A percentile compares a stretch with the other conserved stretches of the same genome.
phyloP scores from a whole-genome alignment of 148 eudicot species.

The Spergularia marina region DNA sequence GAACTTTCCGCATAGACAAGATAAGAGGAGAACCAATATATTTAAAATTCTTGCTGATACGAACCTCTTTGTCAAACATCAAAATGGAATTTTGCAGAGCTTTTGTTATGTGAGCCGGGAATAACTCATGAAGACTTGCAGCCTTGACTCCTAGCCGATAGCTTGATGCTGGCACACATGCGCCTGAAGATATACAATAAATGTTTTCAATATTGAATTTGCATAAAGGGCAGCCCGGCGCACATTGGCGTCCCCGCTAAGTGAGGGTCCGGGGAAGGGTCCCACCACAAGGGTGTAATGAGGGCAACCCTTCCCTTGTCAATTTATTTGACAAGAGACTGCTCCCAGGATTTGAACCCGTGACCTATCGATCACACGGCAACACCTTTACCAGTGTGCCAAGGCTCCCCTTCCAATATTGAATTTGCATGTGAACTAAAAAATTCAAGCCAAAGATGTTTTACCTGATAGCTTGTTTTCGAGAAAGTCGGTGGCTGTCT shows the following conservation, averaged over 20 bases:
- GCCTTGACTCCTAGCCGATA: conserved; percentile 87
- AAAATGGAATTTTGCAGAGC: conserved; percentile 78
- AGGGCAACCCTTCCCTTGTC: too few relatives aligned
- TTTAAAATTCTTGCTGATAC: neutral
- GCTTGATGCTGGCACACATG: conserved; percentile 74
- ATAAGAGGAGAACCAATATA: too few relatives aligned
- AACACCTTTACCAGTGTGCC: too few relatives aligned
- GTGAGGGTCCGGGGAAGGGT: too few relatives aligned
- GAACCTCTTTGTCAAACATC: conserved; percentile 79
- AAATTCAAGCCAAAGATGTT: neutral
- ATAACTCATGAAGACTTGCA: conserved; percentile 76
- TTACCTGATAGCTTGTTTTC: conserved; percentile 73
- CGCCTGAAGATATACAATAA: conserved; percentile 37
- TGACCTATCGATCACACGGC: too few relatives aligned
- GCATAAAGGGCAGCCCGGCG: too few relatives aligned
- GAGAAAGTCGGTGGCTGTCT: conserved; percentile 74
- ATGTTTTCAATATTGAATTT: neutral
- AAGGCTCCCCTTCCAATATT: too few relatives aligned
- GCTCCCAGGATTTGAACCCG: too few relatives aligned
- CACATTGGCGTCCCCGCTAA: too few relatives aligned
- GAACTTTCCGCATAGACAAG: too few relatives aligned
- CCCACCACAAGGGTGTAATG: too few relatives aligned
- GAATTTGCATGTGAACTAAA: neutral
- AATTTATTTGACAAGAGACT: too few relatives aligned
- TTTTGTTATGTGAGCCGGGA: conserved; percentile 65